These are phyloP conservation scores for Bipolaris zeicola DNA, from an alignment of 2,329 filamentous ascomycete species.

Conservation along the genomic window DNA sequence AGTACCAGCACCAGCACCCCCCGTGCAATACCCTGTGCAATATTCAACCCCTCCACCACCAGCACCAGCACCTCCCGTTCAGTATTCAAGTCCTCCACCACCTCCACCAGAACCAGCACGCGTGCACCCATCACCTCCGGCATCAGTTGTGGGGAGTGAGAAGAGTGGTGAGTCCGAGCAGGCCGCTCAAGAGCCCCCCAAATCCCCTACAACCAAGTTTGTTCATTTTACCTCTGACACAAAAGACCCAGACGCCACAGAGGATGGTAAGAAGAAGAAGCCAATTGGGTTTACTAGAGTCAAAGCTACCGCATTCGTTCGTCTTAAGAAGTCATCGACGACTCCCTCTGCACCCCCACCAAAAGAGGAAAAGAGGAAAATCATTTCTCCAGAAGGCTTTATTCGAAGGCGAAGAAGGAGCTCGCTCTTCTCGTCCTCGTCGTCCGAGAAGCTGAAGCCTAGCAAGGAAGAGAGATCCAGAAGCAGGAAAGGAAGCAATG, in stretches of 20 bases:
- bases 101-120: slow-evolving; percentile 17
- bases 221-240: slow-evolving; percentile 48
- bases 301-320: slow-evolving; percentile 42
- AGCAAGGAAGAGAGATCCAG: slow-evolving; percentile 36
- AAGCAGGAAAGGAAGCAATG: slow-evolving; percentile 34
- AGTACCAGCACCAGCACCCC: slow-evolving; percentile 14
- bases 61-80: slow-evolving; percentile 10
- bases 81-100: slow-evolving; percentile 19
- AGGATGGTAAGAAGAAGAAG: slow-evolving; percentile 37
- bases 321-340: slow-evolving; percentile 33
- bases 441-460: slow-evolving; percentile 30
- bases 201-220: slow-evolving; percentile 39
- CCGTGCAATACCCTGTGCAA: slow-evolving; percentile 18
- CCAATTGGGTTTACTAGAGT: slow-evolving; percentile 31
- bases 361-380: slow-evolving; percentile 42
- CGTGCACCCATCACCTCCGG: slow-evolving; percentile 2
- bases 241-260: slow-evolving; percentile 43
- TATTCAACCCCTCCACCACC: slow-evolving; percentile 19
- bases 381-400: slow-evolving; percentile 17
- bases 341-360: slow-evolving; percentile 22
- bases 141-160: slow-evolving; percentile 27
- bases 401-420: slow-evolving; percentile 30
- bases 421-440: slow-evolving; percentile 26
- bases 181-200: slow-evolving; percentile 40
- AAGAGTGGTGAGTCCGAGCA: slow-evolving; percentile 48